Evolutionary conservation across 2,329 filamentous ascomycete genomes (phyloP), one percentile per base, ranked within the genome.

Genomic region (Zasmidium citrigriseum): DNA sequence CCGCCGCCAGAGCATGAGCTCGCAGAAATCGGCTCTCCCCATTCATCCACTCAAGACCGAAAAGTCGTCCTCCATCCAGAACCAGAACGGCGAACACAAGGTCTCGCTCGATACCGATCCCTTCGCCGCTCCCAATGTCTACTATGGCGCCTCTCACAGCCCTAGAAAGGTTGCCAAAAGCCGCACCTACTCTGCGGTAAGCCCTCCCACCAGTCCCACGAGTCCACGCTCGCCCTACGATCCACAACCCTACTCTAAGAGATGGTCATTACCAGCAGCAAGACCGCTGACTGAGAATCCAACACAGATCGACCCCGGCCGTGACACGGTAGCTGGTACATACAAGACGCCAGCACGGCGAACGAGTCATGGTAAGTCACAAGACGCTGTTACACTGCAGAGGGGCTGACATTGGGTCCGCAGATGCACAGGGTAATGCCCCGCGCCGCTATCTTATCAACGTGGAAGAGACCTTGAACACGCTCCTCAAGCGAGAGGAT

Each of bases 391-490:
- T 10, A 46, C 18, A 21, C 34, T 46, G 12, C 22, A 27, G 11
- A 29, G 25, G 18, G 16, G 54, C 54, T 54, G 56, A 60, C 38
- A 52, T 49, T 29, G 21, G 16, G 16, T 52, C 14, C 51, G 68
- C 65, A 95, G 93, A 96, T 79, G 91, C 93, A 74, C 80, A 81
- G 49, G 84, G 86, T 29, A 79, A 85, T 51, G 80, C 85, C 50
- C 85, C 89, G 57, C 89, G 91, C 61, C 89, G 88, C 66, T 96
- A 96, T 75, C 83, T 96, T 38, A 87, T 98, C 73, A 85, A 95
- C 67, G 93, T 98, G 68, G 89, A 96, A 50, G 81, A 86, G 21
- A 97, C 93, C 0, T 82, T 96, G 57, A 83, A 92, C 70, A 88
- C 85, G 59, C 82, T 99, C 46, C 82, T 91, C 61, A 85, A 86